A percentile compares a stretch with the other conserved stretches of the same genome.
phyloP scores from a whole-genome alignment of 1,284 basidiomycete species.

The Trametes hirsuta region DNA sequence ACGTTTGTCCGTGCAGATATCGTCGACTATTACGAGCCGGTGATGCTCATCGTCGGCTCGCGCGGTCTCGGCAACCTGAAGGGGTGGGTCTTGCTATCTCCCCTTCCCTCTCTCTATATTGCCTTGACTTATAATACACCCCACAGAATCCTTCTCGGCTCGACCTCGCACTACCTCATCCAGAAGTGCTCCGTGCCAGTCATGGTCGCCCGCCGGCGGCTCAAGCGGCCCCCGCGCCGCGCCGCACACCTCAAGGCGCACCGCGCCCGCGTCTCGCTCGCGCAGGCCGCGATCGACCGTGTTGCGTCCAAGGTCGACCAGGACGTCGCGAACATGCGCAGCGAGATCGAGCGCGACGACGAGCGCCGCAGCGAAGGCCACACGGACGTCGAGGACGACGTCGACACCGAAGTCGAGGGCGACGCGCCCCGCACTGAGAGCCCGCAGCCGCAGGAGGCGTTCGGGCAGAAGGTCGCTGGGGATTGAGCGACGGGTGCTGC shows the following conservation, averaged over 20 bases:
- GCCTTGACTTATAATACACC: background rate
- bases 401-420: constrained; percentile 19
- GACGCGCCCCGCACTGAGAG: constrained; percentile 5
- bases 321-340: constrained; percentile 71
- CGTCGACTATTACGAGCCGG: constrained; percentile 89
- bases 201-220: constrained; percentile 66
- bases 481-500: background rate
- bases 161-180: constrained; percentile 95
- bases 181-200: constrained; percentile 78
- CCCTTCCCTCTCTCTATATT: background rate
- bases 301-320: constrained; percentile 74
- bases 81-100: constrained; percentile 59
- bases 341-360: constrained; percentile 69
- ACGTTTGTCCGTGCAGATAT: constrained; percentile 56
- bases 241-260: constrained; percentile 43
- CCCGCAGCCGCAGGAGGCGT: constrained; percentile 1
- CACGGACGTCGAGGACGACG: constrained; percentile 25
- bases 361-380: constrained; percentile 25
- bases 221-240: constrained; percentile 49
- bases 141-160: constrained; percentile 89
- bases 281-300: constrained; percentile 78
- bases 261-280: constrained; percentile 78
- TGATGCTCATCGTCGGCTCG: constrained; percentile 94
- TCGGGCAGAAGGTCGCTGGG: constrained; percentile 20
- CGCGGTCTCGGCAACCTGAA: constrained; percentile 90